Conservation (phyloP, 345 rosid genomes). For the Hypericum perforatum region DNA sequence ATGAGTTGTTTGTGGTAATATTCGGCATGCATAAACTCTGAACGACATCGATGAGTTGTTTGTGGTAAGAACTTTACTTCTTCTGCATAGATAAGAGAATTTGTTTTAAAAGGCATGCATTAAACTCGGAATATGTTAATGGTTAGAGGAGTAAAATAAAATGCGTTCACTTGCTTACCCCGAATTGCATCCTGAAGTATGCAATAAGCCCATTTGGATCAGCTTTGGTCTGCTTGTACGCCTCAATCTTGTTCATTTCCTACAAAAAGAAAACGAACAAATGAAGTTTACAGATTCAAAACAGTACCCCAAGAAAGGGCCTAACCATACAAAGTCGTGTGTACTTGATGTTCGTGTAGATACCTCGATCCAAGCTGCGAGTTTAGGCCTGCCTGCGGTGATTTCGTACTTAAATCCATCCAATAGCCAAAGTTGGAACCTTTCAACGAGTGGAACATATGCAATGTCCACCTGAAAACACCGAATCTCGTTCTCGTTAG, state of each 20-base stretch:
- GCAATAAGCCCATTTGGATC: slow-evolving; percentile 43
- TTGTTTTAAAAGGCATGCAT: too few relatives aligned
- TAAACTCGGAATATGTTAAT: too few relatives aligned
- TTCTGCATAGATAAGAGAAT: too few relatives aligned
- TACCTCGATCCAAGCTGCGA: slow-evolving; percentile 13
- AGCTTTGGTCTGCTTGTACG: slow-evolving; percentile 52
- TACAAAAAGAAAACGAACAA: slow-evolving; percentile 13
- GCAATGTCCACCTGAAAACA: slow-evolving; percentile 7
- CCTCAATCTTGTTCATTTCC: slow-evolving; percentile 67
- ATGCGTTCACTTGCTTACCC: slow-evolving; percentile 24
- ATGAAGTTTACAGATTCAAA: neutral
- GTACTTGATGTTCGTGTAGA: neutral
- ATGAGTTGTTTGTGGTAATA: too few relatives aligned
- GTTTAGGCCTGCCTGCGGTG: slow-evolving; percentile 8
- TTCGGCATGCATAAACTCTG: too few relatives aligned
- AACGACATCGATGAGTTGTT: too few relatives aligned
- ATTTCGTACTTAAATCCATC: slow-evolving; percentile 3
- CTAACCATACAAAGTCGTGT: too few relatives aligned
- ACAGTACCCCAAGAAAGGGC: neutral
- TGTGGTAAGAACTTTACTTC: too few relatives aligned
- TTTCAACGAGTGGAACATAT: slow-evolving; percentile 6
- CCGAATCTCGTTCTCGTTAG: neutral
- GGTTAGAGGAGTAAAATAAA: neutral
- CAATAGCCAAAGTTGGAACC: slow-evolving; percentile 1
- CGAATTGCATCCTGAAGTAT: slow-evolving; percentile 33